phyloP scores from a whole-genome alignment of 2,329 filamentous ascomycete genomes.

The Penicillium sp. region DNA sequence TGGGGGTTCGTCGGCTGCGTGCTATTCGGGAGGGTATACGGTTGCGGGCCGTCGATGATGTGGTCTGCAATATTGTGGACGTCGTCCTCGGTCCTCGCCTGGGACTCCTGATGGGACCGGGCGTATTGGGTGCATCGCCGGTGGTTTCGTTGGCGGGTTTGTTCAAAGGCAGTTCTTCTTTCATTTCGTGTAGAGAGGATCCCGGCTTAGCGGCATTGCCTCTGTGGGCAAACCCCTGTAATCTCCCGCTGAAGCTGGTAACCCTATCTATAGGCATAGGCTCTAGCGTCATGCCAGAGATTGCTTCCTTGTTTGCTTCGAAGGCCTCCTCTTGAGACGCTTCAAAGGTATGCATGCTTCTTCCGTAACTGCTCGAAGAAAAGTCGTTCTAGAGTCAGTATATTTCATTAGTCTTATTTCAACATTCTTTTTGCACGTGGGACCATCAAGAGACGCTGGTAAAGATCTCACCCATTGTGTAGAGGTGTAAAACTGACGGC shows the following conservation, averaged over 20 bases:
- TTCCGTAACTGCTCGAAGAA: not conserved
- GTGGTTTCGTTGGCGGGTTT: not conserved
- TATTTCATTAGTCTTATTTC: not conserved
- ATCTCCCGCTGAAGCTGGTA: conserved; percentile 37
- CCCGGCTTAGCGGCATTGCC: not conserved
- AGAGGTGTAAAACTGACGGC: not conserved
- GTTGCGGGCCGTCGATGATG: not conserved
- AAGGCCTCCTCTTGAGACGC: not conserved
- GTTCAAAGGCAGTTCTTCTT: not conserved
- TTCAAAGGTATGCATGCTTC: not conserved
- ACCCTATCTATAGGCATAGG: conserved; percentile 34
- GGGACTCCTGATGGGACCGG: conserved; percentile 3
- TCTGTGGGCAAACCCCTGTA: conserved; percentile 31
- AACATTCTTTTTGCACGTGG: too few relatives aligned
- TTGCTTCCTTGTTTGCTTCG: not conserved
- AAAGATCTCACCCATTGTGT: not conserved
- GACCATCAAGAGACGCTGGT: not conserved
- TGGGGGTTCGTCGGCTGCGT: not conserved
- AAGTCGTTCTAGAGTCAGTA: not conserved
- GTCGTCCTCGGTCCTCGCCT: conserved; percentile 8
- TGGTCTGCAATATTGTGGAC: not conserved
- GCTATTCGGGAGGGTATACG: not conserved
- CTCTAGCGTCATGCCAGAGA: conserved; percentile 3
- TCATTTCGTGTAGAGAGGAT: not conserved
- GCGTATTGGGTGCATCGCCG: not conserved